Base-by-base conservation (phyloP, 2,329 filamentous ascomycete species). In the Trichoderma sp. region DNA sequence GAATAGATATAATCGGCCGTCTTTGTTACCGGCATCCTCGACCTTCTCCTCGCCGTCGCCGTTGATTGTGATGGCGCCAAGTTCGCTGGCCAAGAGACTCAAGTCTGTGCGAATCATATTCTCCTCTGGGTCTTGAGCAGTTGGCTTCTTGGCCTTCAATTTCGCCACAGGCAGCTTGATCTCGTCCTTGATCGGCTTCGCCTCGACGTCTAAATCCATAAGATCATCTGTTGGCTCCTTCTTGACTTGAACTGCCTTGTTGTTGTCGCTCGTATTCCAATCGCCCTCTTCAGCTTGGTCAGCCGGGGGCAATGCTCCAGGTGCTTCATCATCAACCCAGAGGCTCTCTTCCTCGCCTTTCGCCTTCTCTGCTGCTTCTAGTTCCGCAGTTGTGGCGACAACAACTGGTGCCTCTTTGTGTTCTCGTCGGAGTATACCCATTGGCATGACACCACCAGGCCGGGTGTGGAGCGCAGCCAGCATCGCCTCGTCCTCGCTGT, bases 1-100 rank as follows among this genome's bases (percentile, higher is more conserved):
- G 78, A 90, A 90, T 60, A 90, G 81, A 71, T 89, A 90, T 64
- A 90, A 77, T 46, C 86, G 83, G 26, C 88, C 87, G 56, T 89
- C 86, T 71, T 81, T 81, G 76, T 80, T 77, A 58, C 76, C 71
- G 2, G 76, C 75, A 8, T 71, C 76, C 54, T 77, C 75, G 18
- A 70, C 71, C 67, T 75, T 75, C 16, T 75, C 75, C 14, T 76
- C 73, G 24, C 76, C 74, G 26, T 77, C 73, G 49, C 76, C 75
- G 26, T 76, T 74, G 14, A 80, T 74, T 21, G 77, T 76, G 54
- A 79, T 72, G 49, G 79, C 76, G 28, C 81, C 82, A n/a, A 84
- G 74, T 66, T 84, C 82, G 71, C 76, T 78, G 28, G 81, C 79
- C 30, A 84, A 78, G 10, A 82, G 79, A 60, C 79, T 76, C 67